A percentile compares a stretch with the other conserved stretches of the same genome.
Conservation (phyloP, 305 asterid genomes). For the Caryopteris hybrid region DNA sequence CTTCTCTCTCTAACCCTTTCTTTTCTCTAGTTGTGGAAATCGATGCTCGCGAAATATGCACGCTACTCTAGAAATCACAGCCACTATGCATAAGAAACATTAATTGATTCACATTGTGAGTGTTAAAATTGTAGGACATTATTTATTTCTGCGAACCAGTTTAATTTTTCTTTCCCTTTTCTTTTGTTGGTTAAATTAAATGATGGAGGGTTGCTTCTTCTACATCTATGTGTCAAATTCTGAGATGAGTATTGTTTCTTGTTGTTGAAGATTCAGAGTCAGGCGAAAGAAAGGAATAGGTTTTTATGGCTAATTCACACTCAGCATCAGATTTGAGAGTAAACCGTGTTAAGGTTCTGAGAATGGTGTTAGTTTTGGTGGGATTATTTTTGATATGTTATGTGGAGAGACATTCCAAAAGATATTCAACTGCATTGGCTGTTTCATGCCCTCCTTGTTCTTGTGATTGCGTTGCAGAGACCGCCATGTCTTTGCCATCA, state of each 20-base stretch:
- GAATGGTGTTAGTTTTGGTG: conserved; percentile 27
- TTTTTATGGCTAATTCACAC: conserved; percentile 22
- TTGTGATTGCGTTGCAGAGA: conserved; percentile 25
- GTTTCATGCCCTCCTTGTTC: conserved; percentile 25
- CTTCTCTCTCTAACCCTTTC: conserved; percentile 11
- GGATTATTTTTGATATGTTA: conserved; percentile 24
- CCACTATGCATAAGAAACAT: background rate
- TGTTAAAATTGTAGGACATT: background rate
- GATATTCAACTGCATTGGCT: conserved; percentile 24
- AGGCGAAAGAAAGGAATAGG: background rate
- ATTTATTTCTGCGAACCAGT: conserved; percentile 1
- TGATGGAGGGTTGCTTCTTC: background rate
- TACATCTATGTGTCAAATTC: background rate
- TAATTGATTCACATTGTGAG: conserved; percentile 22
- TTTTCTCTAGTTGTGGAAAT: background rate
- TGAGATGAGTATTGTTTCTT: background rate
- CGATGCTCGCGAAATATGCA: conserved; percentile 1
- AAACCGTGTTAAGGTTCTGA: conserved; percentile 26
- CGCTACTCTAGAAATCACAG: background rate
- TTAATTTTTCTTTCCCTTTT: no score
- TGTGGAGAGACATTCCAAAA: conserved; percentile 27
- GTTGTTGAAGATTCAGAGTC: conserved; percentile 10
- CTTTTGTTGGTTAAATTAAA: background rate
- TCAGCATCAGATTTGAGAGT: conserved; percentile 18
- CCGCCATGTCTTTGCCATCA: conserved; percentile 16